Evolutionary conservation across 805 yeast species (phyloP).

Genomic region (Suhomyces canberraensis): DNA sequence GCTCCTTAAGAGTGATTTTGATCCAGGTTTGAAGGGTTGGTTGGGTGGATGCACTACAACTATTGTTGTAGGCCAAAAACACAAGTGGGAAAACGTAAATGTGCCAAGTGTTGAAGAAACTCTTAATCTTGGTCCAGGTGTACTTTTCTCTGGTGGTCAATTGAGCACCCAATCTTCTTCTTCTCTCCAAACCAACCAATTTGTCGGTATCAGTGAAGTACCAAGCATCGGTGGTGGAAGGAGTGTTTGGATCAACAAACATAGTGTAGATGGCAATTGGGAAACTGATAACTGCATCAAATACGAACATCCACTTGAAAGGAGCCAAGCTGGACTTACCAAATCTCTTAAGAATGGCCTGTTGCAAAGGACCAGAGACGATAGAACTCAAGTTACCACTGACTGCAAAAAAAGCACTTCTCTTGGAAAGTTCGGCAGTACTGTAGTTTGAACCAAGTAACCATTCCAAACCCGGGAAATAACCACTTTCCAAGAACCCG

Average conservation of each 20-base stretch:
- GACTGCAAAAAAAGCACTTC: conserved; percentile 33
- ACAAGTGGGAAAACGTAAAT: conserved; percentile 41
- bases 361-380: conserved; percentile 39
- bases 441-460: conserved; percentile 33
- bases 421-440: conserved; percentile 30
- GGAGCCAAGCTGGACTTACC: conserved; percentile 20
- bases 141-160: conserved; percentile 40
- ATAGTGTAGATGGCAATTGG: conserved; percentile 42
- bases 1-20: conserved; percentile 26
- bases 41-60: conserved; percentile 29
- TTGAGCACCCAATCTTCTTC: conserved; percentile 31
- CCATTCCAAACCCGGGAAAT: conserved; percentile 49
- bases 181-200: conserved; percentile 45
- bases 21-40: conserved; percentile 40
- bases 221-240: conserved; percentile 43
- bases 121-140: conserved; percentile 37
- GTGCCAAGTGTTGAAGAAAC: conserved; percentile 50
- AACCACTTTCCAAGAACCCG: conserved; percentile 48
- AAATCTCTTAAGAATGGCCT: conserved; percentile 21
- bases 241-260: conserved; percentile 46
- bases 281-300: conserved; percentile 40
- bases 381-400: conserved; percentile 34
- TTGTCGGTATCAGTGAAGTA: conserved; percentile 42
- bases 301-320: conserved; percentile 46
- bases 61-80: conserved; percentile 36